Percentiles rank a stretch among this genome's conserved stretches.
Conservation (phyloP, 2,329 filamentous ascomycete species). For the Exophiala sideris region DNA sequence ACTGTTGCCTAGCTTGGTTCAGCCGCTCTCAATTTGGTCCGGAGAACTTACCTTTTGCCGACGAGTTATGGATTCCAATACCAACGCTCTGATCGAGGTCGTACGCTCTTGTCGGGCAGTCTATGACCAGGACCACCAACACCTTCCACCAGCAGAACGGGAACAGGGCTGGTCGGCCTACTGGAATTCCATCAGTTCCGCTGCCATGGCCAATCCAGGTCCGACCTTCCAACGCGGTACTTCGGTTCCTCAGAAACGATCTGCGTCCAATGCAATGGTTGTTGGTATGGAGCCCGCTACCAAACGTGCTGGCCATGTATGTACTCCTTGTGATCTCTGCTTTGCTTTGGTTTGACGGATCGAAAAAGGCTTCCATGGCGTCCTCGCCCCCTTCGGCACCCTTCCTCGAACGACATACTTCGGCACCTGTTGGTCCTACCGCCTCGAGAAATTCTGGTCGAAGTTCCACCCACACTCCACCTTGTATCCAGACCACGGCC, state of each 20-base stretch:
- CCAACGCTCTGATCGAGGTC: slow-evolving; percentile 17
- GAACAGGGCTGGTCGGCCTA: slow-evolving; percentile 20
- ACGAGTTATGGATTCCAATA: slow-evolving; percentile 19
- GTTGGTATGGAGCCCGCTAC: slow-evolving; percentile 41
- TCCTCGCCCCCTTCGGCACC: slow-evolving; percentile 23
- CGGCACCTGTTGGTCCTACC: slow-evolving; percentile 17
- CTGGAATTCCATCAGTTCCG: slow-evolving; percentile 15
- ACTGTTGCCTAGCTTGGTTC: neutral
- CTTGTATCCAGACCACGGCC: slow-evolving; percentile 35
- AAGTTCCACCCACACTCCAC: slow-evolving; percentile 29
- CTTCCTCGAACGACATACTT: slow-evolving; percentile 27
- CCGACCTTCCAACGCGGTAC: slow-evolving; percentile 10
- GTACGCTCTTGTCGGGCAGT: slow-evolving; percentile 21
- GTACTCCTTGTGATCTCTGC: slow-evolving; percentile 20
- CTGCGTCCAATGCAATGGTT: slow-evolving; percentile 22
- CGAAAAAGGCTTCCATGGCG: slow-evolving; percentile 15
- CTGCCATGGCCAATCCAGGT: slow-evolving; percentile 8
- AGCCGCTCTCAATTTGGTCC: neutral
- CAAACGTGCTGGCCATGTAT: slow-evolving; percentile 34
- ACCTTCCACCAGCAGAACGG: slow-evolving; percentile 21
- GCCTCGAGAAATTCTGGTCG: slow-evolving; percentile 6
- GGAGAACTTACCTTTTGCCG: neutral
- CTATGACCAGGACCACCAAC: slow-evolving; percentile 23
- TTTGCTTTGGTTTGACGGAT: slow-evolving; percentile 27
- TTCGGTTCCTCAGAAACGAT: slow-evolving; percentile 25